Evolutionary conservation across 208 protist genomes (phyloP), one percentile per base, ranked within the genome.

Genomic region (Herpetomonas tarakana): DNA sequence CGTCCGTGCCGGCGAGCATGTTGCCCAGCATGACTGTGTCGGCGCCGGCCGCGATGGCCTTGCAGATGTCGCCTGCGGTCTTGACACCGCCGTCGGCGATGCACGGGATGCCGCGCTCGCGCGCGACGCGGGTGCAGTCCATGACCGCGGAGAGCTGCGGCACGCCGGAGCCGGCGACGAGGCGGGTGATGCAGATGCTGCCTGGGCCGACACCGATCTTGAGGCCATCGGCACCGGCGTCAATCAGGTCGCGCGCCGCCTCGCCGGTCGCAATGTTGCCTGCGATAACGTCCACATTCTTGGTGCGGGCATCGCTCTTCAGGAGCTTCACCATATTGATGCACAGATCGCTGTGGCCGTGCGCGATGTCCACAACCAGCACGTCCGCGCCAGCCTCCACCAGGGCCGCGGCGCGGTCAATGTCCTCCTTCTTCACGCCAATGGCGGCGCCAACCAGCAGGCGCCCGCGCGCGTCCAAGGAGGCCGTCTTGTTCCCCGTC

Each of bases 71-170:
- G 1, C 88, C 88, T 1, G 82, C 65, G 31, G 64, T 81, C 57
- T 88, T 83, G 27, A 96, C 68, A 18, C 92, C 92, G 30, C 92
- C 92, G 68, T 97, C 92, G 31, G 92, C 87, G 58, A 97, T 97
- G 75, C 86, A 82, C 3, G 90, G 90, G 18, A 96, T 73, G 50
- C 76, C 76, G 61, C 83, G n/a, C 57, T 74, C 28, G 18, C 73
- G 68, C 18, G 89, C 88, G 26, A 88, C 76, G 18, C 79, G 71
- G 3, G 74, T 62, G 63, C 84, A 91, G 22, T 85, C 73, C 71
- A 88, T 81, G 39, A 97, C 83, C 3, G 92, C 88, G 44, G 74
- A 79, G 22, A 97, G 76, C 81, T 97, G 92, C 31, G 92, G 92
- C 28, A 96, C 85, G 26, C 87, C 88, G 1, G 84, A 62, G 50